These are phyloP conservation scores for Ogataea hybrid DNA, from an alignment of 1,139 yeast genomes.

Conservation along the genomic window DNA sequence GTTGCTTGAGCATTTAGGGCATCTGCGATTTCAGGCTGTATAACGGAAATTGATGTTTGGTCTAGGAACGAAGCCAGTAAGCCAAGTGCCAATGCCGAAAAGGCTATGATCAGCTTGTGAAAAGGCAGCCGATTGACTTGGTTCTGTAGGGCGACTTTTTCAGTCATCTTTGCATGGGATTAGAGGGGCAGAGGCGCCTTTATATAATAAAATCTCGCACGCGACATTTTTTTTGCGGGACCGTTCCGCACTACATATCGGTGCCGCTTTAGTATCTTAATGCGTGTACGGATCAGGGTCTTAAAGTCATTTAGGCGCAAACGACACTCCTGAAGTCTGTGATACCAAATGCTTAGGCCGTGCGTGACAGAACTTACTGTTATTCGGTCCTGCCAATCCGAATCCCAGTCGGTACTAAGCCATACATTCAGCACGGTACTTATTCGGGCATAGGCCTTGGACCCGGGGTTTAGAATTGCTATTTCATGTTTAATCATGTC, in stretches of 20 bases:
- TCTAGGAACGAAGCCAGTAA: slow-evolving; percentile 36
- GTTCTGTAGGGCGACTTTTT: slow-evolving; percentile 14
- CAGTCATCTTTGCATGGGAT: background rate
- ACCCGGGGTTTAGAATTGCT: too few species aligned
- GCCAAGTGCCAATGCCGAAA: slow-evolving; percentile 20
- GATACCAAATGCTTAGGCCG: too few species aligned
- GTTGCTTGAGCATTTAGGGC: slow-evolving; percentile 23
- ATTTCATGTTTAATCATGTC: too few species aligned
- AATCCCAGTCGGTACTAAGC: too few species aligned
- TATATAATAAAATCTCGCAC: slow-evolving; percentile 5
- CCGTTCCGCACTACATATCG: slow-evolving; percentile 1
- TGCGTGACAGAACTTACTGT: too few species aligned
- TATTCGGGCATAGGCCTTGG: too few species aligned
- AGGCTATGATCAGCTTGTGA: slow-evolving; percentile 20
- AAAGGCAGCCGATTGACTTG: slow-evolving; percentile 22
- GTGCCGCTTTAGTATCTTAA: too few species aligned
- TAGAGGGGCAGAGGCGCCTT: background rate
- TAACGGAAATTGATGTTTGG: slow-evolving; percentile 38
- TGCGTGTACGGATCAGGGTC: too few species aligned
- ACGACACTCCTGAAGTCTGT: too few species aligned
- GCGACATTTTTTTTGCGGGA: slow-evolving; percentile 4
- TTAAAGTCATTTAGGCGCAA: too few species aligned
- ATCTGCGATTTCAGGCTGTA: slow-evolving; percentile 24
- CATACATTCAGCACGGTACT: too few species aligned
- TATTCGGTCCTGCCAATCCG: too few species aligned